Conservation (phyloP, 805 yeast species). For the Zygosaccharomyces kombuchaensis region DNA sequence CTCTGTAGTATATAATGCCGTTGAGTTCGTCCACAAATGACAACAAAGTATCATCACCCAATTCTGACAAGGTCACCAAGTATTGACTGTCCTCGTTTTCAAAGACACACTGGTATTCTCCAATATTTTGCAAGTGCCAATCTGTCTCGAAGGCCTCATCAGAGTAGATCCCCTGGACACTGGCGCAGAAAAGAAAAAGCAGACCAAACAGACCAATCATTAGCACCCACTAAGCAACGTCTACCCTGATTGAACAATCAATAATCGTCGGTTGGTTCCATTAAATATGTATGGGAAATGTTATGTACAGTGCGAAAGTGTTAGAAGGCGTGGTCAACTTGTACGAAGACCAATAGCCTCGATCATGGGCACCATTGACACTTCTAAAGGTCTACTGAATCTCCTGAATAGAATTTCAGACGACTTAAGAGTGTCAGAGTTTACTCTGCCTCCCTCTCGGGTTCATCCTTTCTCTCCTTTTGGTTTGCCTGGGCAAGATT, state of each 20-base stretch:
- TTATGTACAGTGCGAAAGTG: constrained; percentile 3
- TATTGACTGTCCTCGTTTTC: constrained; percentile 14
- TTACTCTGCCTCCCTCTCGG: constrained; percentile 8
- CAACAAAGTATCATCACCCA: constrained; percentile 23
- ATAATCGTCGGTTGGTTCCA: not conserved
- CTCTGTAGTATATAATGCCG: constrained; percentile 37
- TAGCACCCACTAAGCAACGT: not conserved
- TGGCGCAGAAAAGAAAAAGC: not conserved
- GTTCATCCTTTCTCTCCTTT: constrained; percentile 8
- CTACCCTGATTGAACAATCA: not conserved
- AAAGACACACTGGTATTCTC: constrained; percentile 34
- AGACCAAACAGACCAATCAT: not conserved
- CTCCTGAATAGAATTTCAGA: not conserved
- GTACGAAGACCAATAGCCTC: not conserved
- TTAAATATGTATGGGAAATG: not conserved
- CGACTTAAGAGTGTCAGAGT: not conserved
- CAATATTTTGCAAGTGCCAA: constrained; percentile 49
- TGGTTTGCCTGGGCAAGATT: constrained; percentile 3
- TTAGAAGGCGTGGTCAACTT: not conserved
- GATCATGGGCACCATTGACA: not conserved
- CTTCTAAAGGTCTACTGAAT: not conserved
- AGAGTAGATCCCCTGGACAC: constrained; percentile 35
- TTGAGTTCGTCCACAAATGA: constrained; percentile 35
- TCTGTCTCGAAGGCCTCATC: constrained; percentile 55
- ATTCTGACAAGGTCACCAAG: constrained; percentile 29